Evolutionary conservation across 2,329 filamentous ascomycete species (phyloP).

Genomic region (Dothistroma septosporum): DNA sequence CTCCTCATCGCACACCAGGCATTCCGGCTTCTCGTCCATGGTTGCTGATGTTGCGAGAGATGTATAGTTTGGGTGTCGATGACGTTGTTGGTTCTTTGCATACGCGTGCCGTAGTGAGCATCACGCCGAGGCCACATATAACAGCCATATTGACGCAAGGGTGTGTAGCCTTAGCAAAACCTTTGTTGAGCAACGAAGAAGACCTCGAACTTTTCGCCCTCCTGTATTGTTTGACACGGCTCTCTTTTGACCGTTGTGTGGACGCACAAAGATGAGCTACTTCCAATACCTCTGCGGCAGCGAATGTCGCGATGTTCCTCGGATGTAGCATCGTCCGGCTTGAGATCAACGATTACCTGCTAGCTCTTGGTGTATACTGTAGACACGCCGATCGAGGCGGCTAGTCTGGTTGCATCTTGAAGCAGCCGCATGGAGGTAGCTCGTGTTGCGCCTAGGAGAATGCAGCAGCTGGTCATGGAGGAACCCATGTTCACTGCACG

Average conservation of each 20-base stretch:
- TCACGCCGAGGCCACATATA: neutral
- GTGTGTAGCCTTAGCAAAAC: neutral
- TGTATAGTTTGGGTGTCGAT: neutral
- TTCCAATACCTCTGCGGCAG: neutral
- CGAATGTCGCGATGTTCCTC: neutral
- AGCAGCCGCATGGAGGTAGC: neutral
- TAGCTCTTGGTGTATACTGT: neutral
- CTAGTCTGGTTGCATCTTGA: neutral
- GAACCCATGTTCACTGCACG: neutral
- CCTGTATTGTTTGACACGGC: neutral
- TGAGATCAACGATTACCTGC: neutral
- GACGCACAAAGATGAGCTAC: neutral
- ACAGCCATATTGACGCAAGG: neutral
- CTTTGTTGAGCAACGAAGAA: neutral
- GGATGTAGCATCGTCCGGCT: neutral
- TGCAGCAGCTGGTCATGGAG: neutral
- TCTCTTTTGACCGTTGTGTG: neutral
- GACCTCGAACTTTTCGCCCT: neutral
- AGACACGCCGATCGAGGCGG: neutral
- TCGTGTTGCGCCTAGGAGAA: neutral
- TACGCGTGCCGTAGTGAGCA: neutral
- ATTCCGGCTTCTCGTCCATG: neutral
- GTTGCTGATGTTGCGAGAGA: neutral
- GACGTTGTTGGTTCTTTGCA: neutral
- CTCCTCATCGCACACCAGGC: neutral